Evolutionary conservation across 1,284 basidiomycete genomes (phyloP).

Genomic region (Ganoderma sinense): DNA sequence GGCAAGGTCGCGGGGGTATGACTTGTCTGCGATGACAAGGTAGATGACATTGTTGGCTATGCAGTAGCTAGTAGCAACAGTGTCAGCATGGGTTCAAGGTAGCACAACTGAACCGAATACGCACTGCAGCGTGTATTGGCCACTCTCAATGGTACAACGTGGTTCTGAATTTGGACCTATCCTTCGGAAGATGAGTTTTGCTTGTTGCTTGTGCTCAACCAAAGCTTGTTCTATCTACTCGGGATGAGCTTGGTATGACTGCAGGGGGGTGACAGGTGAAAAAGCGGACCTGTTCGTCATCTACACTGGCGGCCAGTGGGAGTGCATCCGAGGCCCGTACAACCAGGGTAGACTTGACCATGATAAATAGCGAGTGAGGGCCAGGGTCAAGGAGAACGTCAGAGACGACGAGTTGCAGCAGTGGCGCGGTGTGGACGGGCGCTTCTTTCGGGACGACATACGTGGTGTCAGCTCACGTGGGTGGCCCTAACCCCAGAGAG

Average conservation of each 20-base stretch:
- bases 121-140: conserved; percentile 93
- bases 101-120: conserved; percentile 38
- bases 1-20: conserved; percentile 96
- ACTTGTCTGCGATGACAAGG: conserved; percentile 95
- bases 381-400: neutral
- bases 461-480: conserved; percentile 30
- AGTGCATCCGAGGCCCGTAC: conserved; percentile 92
- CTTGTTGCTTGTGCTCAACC: conserved; percentile 98
- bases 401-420: neutral
- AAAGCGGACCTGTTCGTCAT: conserved; percentile 86
- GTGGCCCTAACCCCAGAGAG: conserved; percentile 8
- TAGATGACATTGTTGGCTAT: conserved; percentile 95
- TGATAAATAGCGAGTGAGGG: conserved; percentile 41
- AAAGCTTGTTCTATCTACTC: conserved; percentile 88
- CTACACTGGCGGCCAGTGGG: conserved; percentile 92
- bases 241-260: conserved; percentile 18
- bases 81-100: conserved; percentile 2
- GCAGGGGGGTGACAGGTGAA: neutral
- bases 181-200: conserved; percentile 95
- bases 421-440: conserved; percentile 8
- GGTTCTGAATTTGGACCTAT: conserved; percentile 95
- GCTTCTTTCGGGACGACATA: conserved; percentile 16
- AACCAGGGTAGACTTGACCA: conserved; percentile 93
- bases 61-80: conserved; percentile 78
- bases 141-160: conserved; percentile 96